Evolutionary conservation across 2,329 filamentous ascomycete genomes (phyloP).

Genomic region (Emergomyces orientalis): DNA sequence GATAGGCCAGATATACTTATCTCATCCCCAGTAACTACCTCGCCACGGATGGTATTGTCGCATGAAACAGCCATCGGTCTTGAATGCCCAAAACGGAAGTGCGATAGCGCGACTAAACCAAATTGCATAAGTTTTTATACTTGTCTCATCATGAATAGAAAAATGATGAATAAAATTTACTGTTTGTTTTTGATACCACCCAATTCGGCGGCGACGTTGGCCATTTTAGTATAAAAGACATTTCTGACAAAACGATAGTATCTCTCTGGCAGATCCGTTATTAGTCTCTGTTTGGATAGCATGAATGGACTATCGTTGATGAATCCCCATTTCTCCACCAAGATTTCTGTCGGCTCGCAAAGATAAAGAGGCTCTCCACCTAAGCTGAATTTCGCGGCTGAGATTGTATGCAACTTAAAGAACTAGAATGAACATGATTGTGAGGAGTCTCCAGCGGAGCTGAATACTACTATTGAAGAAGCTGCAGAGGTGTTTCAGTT

Average conservation of each 20-base stretch:
- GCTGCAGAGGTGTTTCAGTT: no score
- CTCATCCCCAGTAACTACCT: neutral
- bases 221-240: neutral
- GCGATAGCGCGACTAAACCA: slow-evolving; percentile 7
- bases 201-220: neutral
- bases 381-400: no score
- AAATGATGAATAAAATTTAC: neutral
- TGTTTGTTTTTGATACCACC: neutral
- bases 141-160: neutral
- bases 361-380: neutral
- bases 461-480: no score
- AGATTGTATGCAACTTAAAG: no score
- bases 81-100: slow-evolving; percentile 21
- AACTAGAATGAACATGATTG: no score
- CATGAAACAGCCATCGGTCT: slow-evolving; percentile 23
- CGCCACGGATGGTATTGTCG: neutral
- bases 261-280: neutral
- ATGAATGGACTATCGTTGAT: neutral
- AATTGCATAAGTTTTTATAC: neutral
- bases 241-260: neutral
- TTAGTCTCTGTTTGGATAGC: neutral
- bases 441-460: no score
- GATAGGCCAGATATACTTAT: neutral
- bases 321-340: neutral
- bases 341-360: neutral